These are phyloP conservation scores for Russula dissimulans DNA, from an alignment of 768 basidiomycete species.

Conservation along the genomic window DNA sequence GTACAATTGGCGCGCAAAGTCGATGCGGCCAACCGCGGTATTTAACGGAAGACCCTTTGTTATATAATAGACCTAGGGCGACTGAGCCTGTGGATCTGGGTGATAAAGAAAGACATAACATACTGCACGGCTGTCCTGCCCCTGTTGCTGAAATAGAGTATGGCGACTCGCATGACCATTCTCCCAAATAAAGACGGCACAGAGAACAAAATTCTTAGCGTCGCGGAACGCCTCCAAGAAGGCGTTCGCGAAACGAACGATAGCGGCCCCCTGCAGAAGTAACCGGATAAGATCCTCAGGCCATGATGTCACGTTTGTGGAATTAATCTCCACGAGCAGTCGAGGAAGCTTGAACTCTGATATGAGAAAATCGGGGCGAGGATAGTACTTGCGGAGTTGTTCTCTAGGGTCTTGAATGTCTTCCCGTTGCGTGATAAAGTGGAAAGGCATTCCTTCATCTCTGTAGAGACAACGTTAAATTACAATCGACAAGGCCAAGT, in stretches of 20 bases:
- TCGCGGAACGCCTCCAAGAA: too few species aligned
- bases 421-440: not conserved
- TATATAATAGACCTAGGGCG: not conserved
- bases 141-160: not conserved
- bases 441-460: not conserved
- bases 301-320: not conserved
- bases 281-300: not conserved
- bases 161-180: not conserved
- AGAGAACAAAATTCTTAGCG: not conserved
- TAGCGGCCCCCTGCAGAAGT: not conserved
- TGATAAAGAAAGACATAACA: not conserved
- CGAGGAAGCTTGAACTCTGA: not conserved
- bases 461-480: too few species aligned
- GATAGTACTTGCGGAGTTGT: not conserved
- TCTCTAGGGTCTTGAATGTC: too few species aligned
- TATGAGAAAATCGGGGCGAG: not conserved
- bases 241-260: too few species aligned
- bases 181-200: not conserved
- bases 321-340: not conserved
- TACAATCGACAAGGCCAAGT: too few species aligned
- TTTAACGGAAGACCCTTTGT: not conserved
- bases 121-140: not conserved
- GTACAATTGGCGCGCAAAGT: not conserved
- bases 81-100: not conserved
- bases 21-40: not conserved